Conservation (phyloP, 2,329 filamentous ascomycete genomes). For the Arthroderma sp. region DNA sequence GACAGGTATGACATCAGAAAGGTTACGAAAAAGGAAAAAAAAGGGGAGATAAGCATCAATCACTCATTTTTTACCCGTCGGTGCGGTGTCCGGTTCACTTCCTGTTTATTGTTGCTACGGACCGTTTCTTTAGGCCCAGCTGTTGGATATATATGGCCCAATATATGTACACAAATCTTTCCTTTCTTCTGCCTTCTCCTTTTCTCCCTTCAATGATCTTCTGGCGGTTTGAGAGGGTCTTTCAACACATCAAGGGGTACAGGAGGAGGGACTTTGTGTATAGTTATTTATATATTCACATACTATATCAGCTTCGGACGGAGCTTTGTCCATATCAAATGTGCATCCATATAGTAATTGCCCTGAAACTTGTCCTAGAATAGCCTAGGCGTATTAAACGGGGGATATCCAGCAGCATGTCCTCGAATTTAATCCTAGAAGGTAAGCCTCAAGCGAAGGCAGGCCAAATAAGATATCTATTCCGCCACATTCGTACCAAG, state of each 20-base stretch:
- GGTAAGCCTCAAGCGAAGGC: too few species aligned
- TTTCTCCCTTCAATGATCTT: not conserved
- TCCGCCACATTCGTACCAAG: too few species aligned
- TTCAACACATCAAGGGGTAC: not conserved
- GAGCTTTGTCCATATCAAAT: not conserved
- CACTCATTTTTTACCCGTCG: not conserved
- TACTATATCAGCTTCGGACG: not conserved
- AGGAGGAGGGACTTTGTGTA: not conserved
- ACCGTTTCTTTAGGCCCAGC: not conserved
- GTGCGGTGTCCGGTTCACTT: not conserved
- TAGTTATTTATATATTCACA: slow-evolving; percentile 1
- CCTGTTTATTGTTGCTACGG: not conserved
- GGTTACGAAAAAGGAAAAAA: not conserved
- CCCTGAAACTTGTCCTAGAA: not conserved
- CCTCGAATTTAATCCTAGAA: not conserved
- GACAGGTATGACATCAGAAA: not conserved
- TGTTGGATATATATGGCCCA: not conserved
- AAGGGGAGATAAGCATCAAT: not conserved
- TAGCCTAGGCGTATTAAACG: not conserved
- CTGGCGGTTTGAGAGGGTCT: not conserved
- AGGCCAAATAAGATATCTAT: too few species aligned
- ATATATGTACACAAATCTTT: not conserved
- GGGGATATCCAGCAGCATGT: not conserved
- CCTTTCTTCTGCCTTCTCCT: not conserved
- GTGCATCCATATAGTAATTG: not conserved